These are phyloP conservation scores for Spergularia azorica DNA, from an alignment of 179 eudicot genomes.

Conservation along the genomic window DNA sequence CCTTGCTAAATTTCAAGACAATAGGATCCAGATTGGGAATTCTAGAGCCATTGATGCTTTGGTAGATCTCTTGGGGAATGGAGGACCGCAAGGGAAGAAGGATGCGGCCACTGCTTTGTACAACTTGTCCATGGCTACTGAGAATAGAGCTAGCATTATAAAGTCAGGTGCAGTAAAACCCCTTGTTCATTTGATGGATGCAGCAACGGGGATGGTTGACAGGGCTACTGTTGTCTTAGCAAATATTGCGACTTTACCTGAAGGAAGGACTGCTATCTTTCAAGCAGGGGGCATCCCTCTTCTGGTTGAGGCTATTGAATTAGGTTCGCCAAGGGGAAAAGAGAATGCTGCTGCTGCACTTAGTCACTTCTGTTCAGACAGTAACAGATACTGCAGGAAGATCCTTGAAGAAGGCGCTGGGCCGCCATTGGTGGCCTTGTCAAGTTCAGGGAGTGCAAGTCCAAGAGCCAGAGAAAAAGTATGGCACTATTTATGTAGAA, in stretches of 20 bases:
- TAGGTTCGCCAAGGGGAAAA: constrained; percentile 65
- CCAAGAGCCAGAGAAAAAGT: constrained; percentile 67
- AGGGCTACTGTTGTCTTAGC: constrained; percentile 64
- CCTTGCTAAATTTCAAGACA: constrained; percentile 47
- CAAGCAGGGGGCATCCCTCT: constrained; percentile 60
- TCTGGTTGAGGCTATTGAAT: constrained; percentile 65
- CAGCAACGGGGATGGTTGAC: constrained; percentile 63
- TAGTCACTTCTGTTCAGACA: constrained; percentile 48
- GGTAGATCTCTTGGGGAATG: constrained; percentile 53
- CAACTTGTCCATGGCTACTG: constrained; percentile 49
- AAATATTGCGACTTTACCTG: constrained; percentile 49
- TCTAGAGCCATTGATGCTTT: constrained; percentile 60
- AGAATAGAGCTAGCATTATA: constrained; percentile 53
- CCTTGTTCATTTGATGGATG: constrained; percentile 57
- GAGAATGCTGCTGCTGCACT: constrained; percentile 73
- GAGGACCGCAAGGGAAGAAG: constrained; percentile 60
- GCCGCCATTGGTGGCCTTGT: constrained; percentile 59
- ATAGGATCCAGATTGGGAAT: constrained; percentile 48
- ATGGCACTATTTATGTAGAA: not conserved
- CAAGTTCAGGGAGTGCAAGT: constrained; percentile 46
- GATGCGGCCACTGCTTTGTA: constrained; percentile 67
- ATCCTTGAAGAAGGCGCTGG: constrained; percentile 62
- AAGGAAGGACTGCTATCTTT: constrained; percentile 55
- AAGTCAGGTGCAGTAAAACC: constrained; percentile 45
- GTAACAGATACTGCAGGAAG: constrained; percentile 41